Evolutionary conservation across 2,329 filamentous ascomycete species (phyloP), one percentile per base, ranked within the genome.

Genomic region (Alternaria infectoria): DNA sequence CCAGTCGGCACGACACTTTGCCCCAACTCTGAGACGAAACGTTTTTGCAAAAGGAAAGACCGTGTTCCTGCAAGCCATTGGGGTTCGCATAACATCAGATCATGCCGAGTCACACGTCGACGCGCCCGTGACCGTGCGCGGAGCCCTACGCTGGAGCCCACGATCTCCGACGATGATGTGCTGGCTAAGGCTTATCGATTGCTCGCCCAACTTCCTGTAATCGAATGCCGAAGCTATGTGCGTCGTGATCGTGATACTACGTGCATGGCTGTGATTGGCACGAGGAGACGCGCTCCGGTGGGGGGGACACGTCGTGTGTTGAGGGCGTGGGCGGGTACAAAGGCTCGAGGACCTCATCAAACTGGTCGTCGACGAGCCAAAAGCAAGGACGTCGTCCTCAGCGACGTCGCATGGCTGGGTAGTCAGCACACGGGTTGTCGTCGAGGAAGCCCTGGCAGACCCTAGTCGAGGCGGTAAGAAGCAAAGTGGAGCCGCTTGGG

Each of bases 201-300:
- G 40, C 49, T 46, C 36, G 54, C 54, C 32, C 54, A 61, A 21
- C 36, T 32, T 55, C 54, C 26, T 58, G 40, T 25, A 26, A 46
- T 56, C 49, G 55, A 51, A 21, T 32, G 49, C 30, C 36, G 40
- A 40, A 17, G 36, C 15, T 17, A 40, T 17, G 36, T 40, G 62
- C 64, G 64, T 68, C 59, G 64, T 61, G 56, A 49, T 68, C 59
- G 64, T 61, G 56, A 49, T 58, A 62, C 64, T 68, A 70, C 68
- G 68, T 70, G 68, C 68, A 40, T 50, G 54, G 57, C 56, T 32
- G 64, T 60, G 45, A 70, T 70, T 70, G 66, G 68, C 21, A 47
- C 25, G 46, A 3, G 45, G 25, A 9, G 8, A 15, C 32, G 10
- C 36, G 46, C 54, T 17, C 36, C 17, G 46, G 30, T 15, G 36